phyloP scores from a whole-genome alignment of 768 basidiomycete genomes.

The Mycena alexandri region DNA sequence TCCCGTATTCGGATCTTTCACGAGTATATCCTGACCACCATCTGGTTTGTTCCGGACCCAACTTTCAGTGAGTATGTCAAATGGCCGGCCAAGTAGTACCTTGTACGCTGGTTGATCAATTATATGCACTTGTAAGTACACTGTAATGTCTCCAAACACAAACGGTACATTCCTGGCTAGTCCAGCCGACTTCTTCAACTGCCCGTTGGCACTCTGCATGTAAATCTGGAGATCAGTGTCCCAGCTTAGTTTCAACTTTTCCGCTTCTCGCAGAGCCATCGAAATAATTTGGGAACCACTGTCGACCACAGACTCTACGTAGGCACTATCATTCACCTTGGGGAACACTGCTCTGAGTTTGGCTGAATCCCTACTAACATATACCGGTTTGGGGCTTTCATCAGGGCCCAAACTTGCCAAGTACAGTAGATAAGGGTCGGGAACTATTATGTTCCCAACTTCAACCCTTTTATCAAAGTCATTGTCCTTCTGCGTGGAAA shows the following conservation, averaged over 20 bases:
- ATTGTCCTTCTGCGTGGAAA: not conserved
- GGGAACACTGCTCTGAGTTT: not conserved
- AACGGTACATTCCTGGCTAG: slow-evolving; percentile 31
- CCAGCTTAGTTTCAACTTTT: not conserved
- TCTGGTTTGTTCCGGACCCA: slow-evolving; percentile 34
- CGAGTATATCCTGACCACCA: not conserved
- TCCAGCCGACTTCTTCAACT: slow-evolving; percentile 16
- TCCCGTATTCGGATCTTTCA: not conserved
- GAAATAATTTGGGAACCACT: not conserved
- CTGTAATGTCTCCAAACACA: slow-evolving; percentile 22
- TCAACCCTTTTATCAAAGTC: not conserved
- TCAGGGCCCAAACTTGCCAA: slow-evolving; percentile 21
- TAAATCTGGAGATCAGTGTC: slow-evolving; percentile 32
- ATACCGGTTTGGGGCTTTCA: not conserved
- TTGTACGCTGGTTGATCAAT: not conserved
- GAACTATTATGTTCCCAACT: not conserved
- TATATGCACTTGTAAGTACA: slow-evolving; percentile 35
- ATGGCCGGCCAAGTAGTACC: not conserved
- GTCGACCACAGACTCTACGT: not conserved
- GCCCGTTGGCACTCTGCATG: slow-evolving; percentile 24
- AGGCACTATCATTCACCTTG: not conserved
- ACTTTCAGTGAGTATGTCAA: slow-evolving; percentile 38
- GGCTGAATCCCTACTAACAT: not conserved
- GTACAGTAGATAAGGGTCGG: slow-evolving; percentile 2
- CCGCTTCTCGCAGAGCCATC: not conserved